Evolutionary conservation across 2,329 filamentous ascomycete genomes (phyloP), one percentile per base, ranked within the genome.

Genomic region (Ilyonectria mors-panacis): DNA sequence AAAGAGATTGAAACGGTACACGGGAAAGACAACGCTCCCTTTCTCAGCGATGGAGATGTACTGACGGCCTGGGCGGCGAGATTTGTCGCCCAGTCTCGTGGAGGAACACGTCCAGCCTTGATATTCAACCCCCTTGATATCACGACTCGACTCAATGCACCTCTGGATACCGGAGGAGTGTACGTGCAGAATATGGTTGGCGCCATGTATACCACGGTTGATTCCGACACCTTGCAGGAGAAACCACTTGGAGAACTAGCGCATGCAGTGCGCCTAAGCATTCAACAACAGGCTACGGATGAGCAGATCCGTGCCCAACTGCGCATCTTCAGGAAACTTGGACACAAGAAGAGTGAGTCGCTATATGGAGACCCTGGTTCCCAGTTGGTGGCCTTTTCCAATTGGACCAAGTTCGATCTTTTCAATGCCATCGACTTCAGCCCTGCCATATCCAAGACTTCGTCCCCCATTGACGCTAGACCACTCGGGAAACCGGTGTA

Each of bases 381-480:
- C 12, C 56, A 37, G 23, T 9, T 59, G 23, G 28, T 59, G 28
- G 30, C 17, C 15, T 59, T 59, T 30, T 48, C 56, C 26, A 59
- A 50, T 42, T 59, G 23, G 56, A 39, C 56, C 26, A 59, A 50
- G 42, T 47, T 37, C 28, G 44, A 59, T 23, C 12, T 59, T 2
- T 59, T 59, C 56, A 50, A 59, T 6, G 37, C 28, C 10, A 42
- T 50, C 56, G 56, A 59, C 42, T 59, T 59, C 23, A 50, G 56
- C 28, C 42, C 42, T 7, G 56, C 42, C 3, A 17, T 59, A 28
- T 21, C 37, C 19, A 56, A 56, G 53, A 15, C 53, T 13, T 42
- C 33, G 35, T 28, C 54, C 30, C n/a, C 15, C 50, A 37, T n/a
- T 13, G 26, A 12, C 17, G 37, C 13, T 15, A 6, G 4, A 17